Percentiles rank a stretch among this genome's conserved stretches.
Evolutionary conservation across 192 early-diverging fungal species (phyloP).

Genomic region (Diversispora eburnea): DNA sequence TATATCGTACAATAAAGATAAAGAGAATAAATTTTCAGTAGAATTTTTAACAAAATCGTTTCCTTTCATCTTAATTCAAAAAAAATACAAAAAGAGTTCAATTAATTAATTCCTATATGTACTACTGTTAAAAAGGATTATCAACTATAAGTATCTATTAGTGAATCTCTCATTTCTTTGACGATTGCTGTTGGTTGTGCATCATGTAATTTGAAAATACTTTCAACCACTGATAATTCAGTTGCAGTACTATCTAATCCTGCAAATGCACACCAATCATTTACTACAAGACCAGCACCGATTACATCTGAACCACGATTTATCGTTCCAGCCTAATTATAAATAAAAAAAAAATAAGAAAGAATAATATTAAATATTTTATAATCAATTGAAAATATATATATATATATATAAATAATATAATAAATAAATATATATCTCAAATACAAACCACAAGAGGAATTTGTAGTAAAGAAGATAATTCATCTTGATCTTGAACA

Average conservation of each 20-base stretch:
- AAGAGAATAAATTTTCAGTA: no score
- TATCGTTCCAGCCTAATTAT: constrained; percentile 82
- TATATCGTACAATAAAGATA: no score
- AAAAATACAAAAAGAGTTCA: neutral
- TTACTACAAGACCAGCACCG: constrained; percentile 95
- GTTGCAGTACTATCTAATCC: constrained; percentile 95
- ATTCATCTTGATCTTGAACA: constrained; percentile 96
- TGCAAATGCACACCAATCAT: constrained; percentile 97
- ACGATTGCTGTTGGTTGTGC: constrained; percentile 86
- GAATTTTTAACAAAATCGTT: no score
- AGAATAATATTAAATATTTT: neutral
- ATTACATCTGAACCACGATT: constrained; percentile 98
- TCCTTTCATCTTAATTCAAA: no score
- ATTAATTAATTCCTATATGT: neutral
- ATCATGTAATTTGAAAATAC: constrained; percentile 97
- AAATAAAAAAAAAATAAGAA: constrained; percentile 4
- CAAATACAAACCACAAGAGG: constrained; percentile 69
- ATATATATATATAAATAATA: neutral
- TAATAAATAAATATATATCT: constrained; percentile 10
- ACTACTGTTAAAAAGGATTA: neutral
- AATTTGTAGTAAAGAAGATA: constrained; percentile 94
- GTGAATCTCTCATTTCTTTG: constrained; percentile 87
- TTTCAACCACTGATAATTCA: constrained; percentile 95
- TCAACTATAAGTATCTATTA: constrained; percentile 82
- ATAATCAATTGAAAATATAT: neutral